A percentile compares a stretch with the other conserved stretches of the same genome.
Conservation (phyloP, 768 basidiomycete species). For the Tricholoma sp. region DNA sequence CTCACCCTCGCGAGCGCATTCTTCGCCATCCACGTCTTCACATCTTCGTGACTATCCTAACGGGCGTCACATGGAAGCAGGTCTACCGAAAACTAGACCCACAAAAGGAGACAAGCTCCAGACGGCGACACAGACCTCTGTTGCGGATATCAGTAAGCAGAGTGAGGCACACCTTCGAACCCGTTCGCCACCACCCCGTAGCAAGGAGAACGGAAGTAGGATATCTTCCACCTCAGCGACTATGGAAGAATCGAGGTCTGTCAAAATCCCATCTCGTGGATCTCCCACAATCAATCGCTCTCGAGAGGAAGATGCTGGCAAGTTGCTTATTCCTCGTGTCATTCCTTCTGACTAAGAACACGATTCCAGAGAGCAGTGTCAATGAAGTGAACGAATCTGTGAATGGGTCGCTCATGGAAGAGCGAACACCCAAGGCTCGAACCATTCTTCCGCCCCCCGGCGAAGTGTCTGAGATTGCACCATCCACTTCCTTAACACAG, state of each 20-base stretch:
- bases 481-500: conserved; percentile 3
- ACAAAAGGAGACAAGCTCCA: conserved; percentile 12
- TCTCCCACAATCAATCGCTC: background rate
- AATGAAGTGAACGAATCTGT: conserved; percentile 5
- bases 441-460: conserved; percentile 9
- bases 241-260: background rate
- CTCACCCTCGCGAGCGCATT: conserved; percentile 11
- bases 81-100: conserved; percentile 11
- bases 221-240: conserved; percentile 19
- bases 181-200: background rate
- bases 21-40: conserved; percentile 8
- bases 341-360: background rate
- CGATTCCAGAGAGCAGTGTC: background rate
- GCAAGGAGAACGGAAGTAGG: background rate
- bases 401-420: conserved; percentile 14
- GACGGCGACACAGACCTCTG: background rate
- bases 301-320: background rate
- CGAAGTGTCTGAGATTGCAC: conserved; percentile 7
- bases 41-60: conserved; percentile 6
- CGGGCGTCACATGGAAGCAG: conserved; percentile 17
- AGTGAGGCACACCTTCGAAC: background rate
- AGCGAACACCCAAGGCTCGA: conserved; percentile 19
- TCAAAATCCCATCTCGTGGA: background rate
- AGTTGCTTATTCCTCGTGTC: background rate
- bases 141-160: background rate